phyloP scores from a whole-genome alignment of 2,329 filamentous ascomycete species.

The Pseudogymnoascus sp. region DNA sequence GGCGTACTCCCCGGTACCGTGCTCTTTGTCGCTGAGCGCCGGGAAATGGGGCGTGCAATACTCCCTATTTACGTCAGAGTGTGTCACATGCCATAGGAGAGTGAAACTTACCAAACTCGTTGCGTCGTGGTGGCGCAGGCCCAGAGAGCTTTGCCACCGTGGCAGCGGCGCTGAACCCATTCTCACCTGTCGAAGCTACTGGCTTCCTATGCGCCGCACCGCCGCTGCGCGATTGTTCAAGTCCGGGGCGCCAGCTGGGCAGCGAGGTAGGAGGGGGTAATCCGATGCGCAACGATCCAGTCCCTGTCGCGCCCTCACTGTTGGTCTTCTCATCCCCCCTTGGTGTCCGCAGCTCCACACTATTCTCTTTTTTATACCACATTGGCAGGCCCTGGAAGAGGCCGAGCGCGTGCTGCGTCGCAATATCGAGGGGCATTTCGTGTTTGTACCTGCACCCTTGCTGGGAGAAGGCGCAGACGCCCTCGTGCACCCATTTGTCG shows the following conservation, averaged over 20 bases:
- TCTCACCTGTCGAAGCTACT: neutral
- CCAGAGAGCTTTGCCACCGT: neutral
- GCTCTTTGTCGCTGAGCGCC: neutral
- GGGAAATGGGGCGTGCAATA: neutral
- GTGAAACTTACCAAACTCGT: neutral
- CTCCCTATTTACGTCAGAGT: neutral
- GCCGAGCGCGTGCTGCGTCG: conserved; percentile 61
- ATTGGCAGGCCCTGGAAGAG: conserved; percentile 56
- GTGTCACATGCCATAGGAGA: neutral
- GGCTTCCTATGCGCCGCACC: neutral
- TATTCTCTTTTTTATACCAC: conserved; percentile 50
- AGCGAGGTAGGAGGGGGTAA: neutral
- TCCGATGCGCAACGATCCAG: neutral
- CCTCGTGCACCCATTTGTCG: conserved; percentile 82
- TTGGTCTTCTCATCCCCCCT: neutral
- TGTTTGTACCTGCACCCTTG: conserved; percentile 86
- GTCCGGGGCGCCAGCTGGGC: neutral
- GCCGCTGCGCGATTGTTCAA: neutral
- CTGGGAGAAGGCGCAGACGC: conserved; percentile 76
- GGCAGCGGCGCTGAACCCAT: neutral
- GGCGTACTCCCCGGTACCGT: neutral
- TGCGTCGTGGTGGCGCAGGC: neutral
- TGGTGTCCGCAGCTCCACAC: conserved; percentile 13
- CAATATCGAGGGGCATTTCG: conserved; percentile 68
- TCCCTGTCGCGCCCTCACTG: neutral